A percentile compares a stretch with the other conserved stretches of the same genome.
phyloP scores from a whole-genome alignment of 768 basidiomycete genomes.

The Heimioporus sp. region DNA sequence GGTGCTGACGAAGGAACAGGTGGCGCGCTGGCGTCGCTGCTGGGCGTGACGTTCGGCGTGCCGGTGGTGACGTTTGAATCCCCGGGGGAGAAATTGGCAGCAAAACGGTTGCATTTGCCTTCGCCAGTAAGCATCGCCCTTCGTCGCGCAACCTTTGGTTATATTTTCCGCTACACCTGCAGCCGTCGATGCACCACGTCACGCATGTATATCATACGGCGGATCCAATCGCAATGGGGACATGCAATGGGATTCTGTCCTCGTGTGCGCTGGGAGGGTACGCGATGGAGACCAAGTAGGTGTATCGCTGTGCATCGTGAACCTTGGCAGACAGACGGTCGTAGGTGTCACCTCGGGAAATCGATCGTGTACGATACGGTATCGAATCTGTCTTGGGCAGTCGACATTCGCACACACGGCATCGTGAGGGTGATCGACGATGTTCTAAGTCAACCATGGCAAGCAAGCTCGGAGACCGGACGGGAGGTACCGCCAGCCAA shows the following conservation, averaged over 20 bases:
- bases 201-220: constrained; percentile 94
- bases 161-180: neutral
- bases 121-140: constrained; percentile 55
- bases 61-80: constrained; percentile 89
- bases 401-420: constrained; percentile 76
- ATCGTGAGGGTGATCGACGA: constrained; percentile 80
- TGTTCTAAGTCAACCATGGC: constrained; percentile 71
- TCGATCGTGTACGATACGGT: constrained; percentile 93
- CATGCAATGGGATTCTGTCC: constrained; percentile 77
- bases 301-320: neutral
- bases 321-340: constrained; percentile 1
- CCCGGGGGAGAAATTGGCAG: constrained; percentile 82
- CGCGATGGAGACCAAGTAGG: constrained; percentile 76
- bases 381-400: constrained; percentile 78
- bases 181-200: constrained; percentile 76
- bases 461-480: constrained; percentile 54
- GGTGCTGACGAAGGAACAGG: constrained; percentile 32
- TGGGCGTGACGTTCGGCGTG: constrained; percentile 85
- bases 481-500: constrained; percentile 59
- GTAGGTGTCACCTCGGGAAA: constrained; percentile 82
- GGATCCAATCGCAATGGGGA: constrained; percentile 91
- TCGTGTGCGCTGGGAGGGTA: constrained; percentile 87
- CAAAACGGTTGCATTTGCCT: constrained; percentile 80
- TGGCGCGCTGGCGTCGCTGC: constrained; percentile 73
- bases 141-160: neutral